Evolutionary conservation across 2,329 filamentous ascomycete genomes (phyloP).

Genomic region (Phialophora tarda): DNA sequence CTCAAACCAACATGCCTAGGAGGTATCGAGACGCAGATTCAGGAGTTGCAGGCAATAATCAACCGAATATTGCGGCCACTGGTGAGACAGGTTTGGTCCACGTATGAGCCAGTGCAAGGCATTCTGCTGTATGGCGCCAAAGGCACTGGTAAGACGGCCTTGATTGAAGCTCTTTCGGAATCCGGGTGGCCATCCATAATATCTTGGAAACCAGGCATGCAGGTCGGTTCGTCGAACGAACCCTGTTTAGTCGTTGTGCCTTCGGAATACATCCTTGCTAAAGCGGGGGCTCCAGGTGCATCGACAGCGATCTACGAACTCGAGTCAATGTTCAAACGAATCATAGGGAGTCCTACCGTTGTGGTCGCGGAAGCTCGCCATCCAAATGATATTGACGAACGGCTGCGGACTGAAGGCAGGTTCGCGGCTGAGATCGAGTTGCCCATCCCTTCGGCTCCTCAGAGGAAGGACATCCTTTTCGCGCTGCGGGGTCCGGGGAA

Average conservation of each 20-base stretch:
- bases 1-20: slow-evolving; percentile 33
- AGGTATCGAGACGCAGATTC: slow-evolving; percentile 29
- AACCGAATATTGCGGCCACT: slow-evolving; percentile 24
- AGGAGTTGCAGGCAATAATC: slow-evolving; percentile 32
- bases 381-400: slow-evolving; percentile 71
- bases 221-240: slow-evolving; percentile 50
- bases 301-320: slow-evolving; percentile 49
- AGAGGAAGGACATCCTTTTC: slow-evolving; percentile 75
- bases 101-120: slow-evolving; percentile 53
- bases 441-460: slow-evolving; percentile 73
- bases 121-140: slow-evolving; percentile 79
- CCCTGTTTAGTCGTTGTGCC: slow-evolving; percentile 33
- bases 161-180: slow-evolving; percentile 70
- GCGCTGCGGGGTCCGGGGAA: slow-evolving; percentile 59
- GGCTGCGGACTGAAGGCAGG: slow-evolving; percentile 68
- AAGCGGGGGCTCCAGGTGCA: slow-evolving; percentile 40
- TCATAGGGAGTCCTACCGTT: slow-evolving; percentile 63
- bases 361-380: slow-evolving; percentile 78
- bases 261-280: slow-evolving; percentile 19
- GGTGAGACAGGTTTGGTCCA: slow-evolving; percentile 19
- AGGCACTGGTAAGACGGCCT: slow-evolving; percentile 81
- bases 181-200: slow-evolving; percentile 74
- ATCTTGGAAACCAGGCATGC: slow-evolving; percentile 51
- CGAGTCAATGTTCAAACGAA: slow-evolving; percentile 46
- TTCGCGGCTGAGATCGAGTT: slow-evolving; percentile 73